Evolutionary conservation across 2,329 filamentous ascomycete genomes (phyloP), one percentile per base, ranked within the genome.

Genomic region (Emericellopsis cladophorae): DNA sequence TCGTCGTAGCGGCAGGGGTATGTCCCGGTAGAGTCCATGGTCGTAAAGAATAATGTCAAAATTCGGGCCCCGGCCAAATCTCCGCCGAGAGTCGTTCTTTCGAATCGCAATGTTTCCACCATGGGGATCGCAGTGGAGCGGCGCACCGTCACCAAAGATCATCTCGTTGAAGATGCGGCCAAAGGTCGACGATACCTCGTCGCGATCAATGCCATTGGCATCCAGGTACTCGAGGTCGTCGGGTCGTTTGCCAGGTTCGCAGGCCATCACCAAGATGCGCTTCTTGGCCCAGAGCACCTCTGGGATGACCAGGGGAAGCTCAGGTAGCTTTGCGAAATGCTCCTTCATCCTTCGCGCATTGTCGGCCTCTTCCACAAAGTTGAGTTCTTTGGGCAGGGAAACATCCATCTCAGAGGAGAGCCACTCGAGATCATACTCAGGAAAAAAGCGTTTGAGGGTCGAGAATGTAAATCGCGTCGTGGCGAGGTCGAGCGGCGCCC

Each of bases 91-190:
- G 7, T 70, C 58, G 54, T 90, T 92, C 57, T 85, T 79, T 34
- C 89, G 80, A 45, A 98, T 87, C 18, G 92, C 89, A 42, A 98
- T 83, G 55, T 98, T 98, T 36, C 92, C 92, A 37, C 89, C 92
- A 55, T 98, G 92, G 0, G 92, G 92, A 56, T 98, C 92, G 62
- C 92, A 98, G 64, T 98, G 92, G 32, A 98, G 66, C 0, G 92
- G 88, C 0, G 90, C 90, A 44, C 81, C 74, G 40, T 81, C 76
- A 38, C 90, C 89, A 49, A 98, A 98, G 50, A 98, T 95, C 92
- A 98, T 98, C 58, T 96, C 89, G 67, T 98, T 98, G 72, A 98
- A 98, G 44, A 98, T 87, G 44, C 81, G 79, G 0, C 92, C 83
- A 4, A 98, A 69, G 0, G 88, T 84, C 1, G 90, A 89, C 0